These are phyloP conservation scores for Crithidia mellificae DNA, from an alignment of 208 protist species.

Conservation along the genomic window DNA sequence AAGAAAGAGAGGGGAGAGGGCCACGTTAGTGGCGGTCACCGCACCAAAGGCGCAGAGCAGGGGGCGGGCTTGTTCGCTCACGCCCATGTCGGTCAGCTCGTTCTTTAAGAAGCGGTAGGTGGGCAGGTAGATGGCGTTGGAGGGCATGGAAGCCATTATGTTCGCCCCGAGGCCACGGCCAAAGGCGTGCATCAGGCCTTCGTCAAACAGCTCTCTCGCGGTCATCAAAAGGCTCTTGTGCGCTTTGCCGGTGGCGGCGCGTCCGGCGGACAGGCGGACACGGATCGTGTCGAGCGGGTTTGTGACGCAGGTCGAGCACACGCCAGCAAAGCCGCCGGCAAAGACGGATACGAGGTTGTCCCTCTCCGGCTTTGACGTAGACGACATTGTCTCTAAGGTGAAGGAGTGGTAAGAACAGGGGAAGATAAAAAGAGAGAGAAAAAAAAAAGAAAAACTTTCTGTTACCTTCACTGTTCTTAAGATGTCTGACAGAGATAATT, in stretches of 20 bases:
- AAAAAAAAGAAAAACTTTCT: slow-evolving; percentile 2
- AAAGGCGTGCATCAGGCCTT: slow-evolving; percentile 76
- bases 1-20: slow-evolving; percentile 84
- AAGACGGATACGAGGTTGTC: slow-evolving; percentile 76
- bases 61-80: slow-evolving; percentile 60
- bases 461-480: no score
- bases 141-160: slow-evolving; percentile 88
- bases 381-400: slow-evolving; percentile 16
- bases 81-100: slow-evolving; percentile 42
- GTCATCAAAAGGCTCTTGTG: slow-evolving; percentile 82
- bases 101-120: slow-evolving; percentile 77
- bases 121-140: slow-evolving; percentile 87
- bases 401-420: not conserved
- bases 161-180: slow-evolving; percentile 80
- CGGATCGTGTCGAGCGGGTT: slow-evolving; percentile 92
- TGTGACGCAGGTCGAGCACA: slow-evolving; percentile 86
- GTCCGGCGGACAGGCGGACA: slow-evolving; percentile 73
- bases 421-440: slow-evolving; percentile 14
- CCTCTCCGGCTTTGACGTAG: slow-evolving; percentile 15
- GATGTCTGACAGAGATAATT: no score
- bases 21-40: slow-evolving; percentile 74
- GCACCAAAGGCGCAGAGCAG: slow-evolving; percentile 71
- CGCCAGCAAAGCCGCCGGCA: slow-evolving; percentile 82
- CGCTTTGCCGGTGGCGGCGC: slow-evolving; percentile 67
- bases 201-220: slow-evolving; percentile 63